Base-by-base conservation (phyloP, 78 protist genomes). In the Planoprotostelium fungivorum region DNA sequence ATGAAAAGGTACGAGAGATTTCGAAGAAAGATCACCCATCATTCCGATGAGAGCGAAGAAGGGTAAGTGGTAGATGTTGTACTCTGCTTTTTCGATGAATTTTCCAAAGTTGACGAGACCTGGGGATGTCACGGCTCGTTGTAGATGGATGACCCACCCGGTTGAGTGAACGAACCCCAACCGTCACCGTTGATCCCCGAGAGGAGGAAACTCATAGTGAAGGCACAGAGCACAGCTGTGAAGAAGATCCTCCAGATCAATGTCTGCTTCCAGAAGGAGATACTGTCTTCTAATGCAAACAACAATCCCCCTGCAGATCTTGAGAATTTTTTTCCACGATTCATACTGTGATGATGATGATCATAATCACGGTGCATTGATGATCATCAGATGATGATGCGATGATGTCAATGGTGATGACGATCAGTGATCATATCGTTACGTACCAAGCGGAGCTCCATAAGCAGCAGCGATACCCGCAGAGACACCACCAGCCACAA, bases 381-480 rank as follows among this genome's bases (percentile, higher is more conserved):
- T n/a, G n/a, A n/a, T n/a, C n/a, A n/a, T n/a, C n/a, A n/a, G n/a
- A n/a, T n/a, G n/a, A n/a, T n/a, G n/a, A n/a, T n/a, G n/a, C n/a
- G n/a, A n/a, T n/a, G n/a, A n/a, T n/a, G n/a, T n/a, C n/a, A n/a
- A n/a, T n/a, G n/a, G n/a, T n/a, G n/a, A n/a, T n/a, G n/a, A n/a
- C n/a, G n/a, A n/a, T n/a, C n/a, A n/a, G n/a, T n/a, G n/a, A n/a
- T n/a, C n/a, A n/a, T n/a, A n/a, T n/a, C n/a, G n/a, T n/a, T n/a
- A 16, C 31, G 73, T 51, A 51, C 98, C 99, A 85, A 97, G 87
- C 5, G 99, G 98, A 0, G 99, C 97, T 29, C 97, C 96, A 36
- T 97, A 98, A 34, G 99, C 98, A 29, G 99, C 98, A 0, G 98
- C 91, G 10, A 98, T 98, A 92, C 99, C 99, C 0, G 99, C 99